Evolutionary conservation across 768 basidiomycete genomes (phyloP), one percentile per base, ranked within the genome.

Genomic region (Naganishia antarctica): DNA sequence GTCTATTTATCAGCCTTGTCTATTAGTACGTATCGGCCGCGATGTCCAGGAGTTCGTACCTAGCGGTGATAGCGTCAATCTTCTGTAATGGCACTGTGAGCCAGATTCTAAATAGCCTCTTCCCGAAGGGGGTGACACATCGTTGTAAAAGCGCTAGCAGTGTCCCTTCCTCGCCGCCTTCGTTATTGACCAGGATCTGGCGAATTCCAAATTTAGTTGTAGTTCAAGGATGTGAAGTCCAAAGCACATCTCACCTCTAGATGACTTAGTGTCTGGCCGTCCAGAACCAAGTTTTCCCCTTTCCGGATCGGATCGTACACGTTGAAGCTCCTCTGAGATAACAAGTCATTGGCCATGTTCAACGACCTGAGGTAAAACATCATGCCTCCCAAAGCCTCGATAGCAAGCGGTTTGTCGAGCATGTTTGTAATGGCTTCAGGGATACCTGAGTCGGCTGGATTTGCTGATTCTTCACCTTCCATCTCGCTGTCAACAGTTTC

Each of bases 281-380:
- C 93, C 45, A 99, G 81, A 0, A 89, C 83, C 61, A 98, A 79
- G 28, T 86, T 89, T 73, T 86, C 82, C n/a, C 91, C 92, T 66
- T 83, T 83, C 74, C 88, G 87, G 84, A 97, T 91, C 0, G 96
- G 96, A 76, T 97, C 91, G 73, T 94, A 96, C 41, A 96, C 82
- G 70, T 97, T 93, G 82, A 99, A 99, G 74, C 98, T 98, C 79
- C 86, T 88, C 87, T 96, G 92, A 61, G 86, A 89, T 71, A 99
- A 77, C 61, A 99, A 85, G 68, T 97, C 93, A 73, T 90, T 89
- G 79, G 93, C 94, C 67, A 98, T 91, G 73, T 98, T 98, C 43
- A 99, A 83, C 66, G 90, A 89, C 40, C 88, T 86, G 15, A 98
- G 83, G 64, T 77, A 91, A 89, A 91, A 97, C 45, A 94, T 85